Evolutionary conservation across 2,329 filamentous ascomycete genomes (phyloP), one percentile per base, ranked within the genome.

Genomic region (Aaosphaeria arxii): DNA sequence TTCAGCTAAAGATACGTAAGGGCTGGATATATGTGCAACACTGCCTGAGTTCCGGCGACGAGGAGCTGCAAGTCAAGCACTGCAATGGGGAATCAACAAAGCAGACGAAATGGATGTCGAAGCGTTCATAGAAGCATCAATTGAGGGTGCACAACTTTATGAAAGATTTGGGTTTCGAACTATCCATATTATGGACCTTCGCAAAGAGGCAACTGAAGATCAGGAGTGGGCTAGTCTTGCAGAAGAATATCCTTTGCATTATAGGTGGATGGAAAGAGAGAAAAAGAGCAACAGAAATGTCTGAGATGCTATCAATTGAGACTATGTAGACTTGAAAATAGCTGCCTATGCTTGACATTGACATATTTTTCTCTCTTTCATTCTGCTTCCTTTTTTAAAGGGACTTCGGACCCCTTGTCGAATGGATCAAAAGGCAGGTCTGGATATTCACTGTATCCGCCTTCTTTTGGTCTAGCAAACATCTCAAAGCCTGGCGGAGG

Each of bases 51-150:
- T 69, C 42, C 65, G 66, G 24, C 51, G 68, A 7, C 56, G 54
- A 43, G 70, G 70, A 1, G 61, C 67, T 6, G 70, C 67, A 1
- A 51, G 50, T 2, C 45, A 63, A 52, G 48, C 59, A 11, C 35
- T 72, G 53, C 39, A 63, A 38, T 59, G 57, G 56, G 70, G 69
- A 1, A 45, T 62, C 7, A 50, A 61, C 35, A 47, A 57, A 45
- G 68, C 67, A 30, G 69, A 72, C 53, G 51, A 58, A 46, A 40
- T 64, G 36, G 59, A 63, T 0, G n/a, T 73, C 13, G 56, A 60
- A 33, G 55, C 54, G 2, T 73, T 64, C 48, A 46, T 73, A n/a
- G 71, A 73, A 49, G 60, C 63, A 6, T 63, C 58, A 31, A 53
- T 61, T 24, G 57, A 59, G 43, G 71, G 70, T 0, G 58, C 58